Evolutionary conservation across 768 basidiomycete genomes (phyloP), one percentile per base, ranked within the genome.

Genomic region (Tylopilus sp.): DNA sequence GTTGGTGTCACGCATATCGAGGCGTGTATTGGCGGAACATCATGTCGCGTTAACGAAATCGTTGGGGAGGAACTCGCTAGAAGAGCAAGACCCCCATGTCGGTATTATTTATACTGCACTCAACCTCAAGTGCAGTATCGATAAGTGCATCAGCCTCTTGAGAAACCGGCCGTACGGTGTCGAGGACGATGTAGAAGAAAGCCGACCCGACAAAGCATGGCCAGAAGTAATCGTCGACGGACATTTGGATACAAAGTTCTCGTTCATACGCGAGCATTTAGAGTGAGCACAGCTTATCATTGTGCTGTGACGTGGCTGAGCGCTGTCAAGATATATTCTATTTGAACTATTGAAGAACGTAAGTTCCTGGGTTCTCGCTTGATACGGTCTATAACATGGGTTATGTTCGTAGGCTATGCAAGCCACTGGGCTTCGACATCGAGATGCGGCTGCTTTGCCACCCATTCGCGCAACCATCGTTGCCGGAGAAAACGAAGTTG

Each of bases 341-440:
- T 93, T 94, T 60, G 91, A 95, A 63, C 66, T 94, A n/a, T 64
- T 95, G 63, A 94, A 94, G 69, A 93, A 93, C 64, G 90, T 90
- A 59, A 57, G 84, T 68, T 21, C 39, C 22, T n/a, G 6, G 35
- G 28, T 22, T 15, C 18, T 33, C 15, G 22, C 18, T 25, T 21
- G 28, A 28, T 25, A n/a, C n/a, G 35, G 20, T 8, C 23, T 48
- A n/a, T n/a, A n/a, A n/a, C 23, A 48, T 57, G 0, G 11, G 22
- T 38, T 45, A 13, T 31, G 38, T 45, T 48, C 20, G 48, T 18
- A 91, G 89, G 79, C 89, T 17, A 83, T 91, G 77, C 77, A 80
- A 40, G 86, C 88, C 6, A 90, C 85, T 13, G 71, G 75, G 20
- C 50, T 75, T 31, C 74, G 74, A 41, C 81, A 89, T 60, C 69